Percentiles rank a stretch among this genome's conserved stretches.
Evolutionary conservation across 2,329 filamentous ascomycete genomes (phyloP).

Genomic region (Sclerotinia glacialis): DNA sequence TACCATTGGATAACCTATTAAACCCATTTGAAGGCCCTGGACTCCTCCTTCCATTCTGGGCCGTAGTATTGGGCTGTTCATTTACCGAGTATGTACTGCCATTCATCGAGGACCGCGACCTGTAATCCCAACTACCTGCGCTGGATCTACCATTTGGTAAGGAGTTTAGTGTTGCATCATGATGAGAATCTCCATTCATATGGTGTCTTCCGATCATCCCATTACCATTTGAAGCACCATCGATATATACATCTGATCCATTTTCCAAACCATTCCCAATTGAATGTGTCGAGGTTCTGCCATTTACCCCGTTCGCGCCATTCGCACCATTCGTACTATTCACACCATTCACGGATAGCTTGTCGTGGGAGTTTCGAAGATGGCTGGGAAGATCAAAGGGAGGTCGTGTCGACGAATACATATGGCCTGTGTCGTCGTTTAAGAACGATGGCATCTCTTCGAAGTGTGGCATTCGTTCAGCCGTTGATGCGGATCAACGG

Average conservation of each 20-base stretch:
- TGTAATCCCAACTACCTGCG: constrained; percentile 42
- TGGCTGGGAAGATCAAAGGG: constrained; percentile 41
- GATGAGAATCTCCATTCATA: constrained; percentile 36
- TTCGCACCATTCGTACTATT: not conserved
- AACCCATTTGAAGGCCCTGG: constrained; percentile 33
- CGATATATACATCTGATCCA: constrained; percentile 37
- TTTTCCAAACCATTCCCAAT: constrained; percentile 40
- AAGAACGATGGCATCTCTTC: constrained; percentile 52
- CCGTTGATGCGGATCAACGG: constrained; percentile 30
- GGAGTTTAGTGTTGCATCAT: constrained; percentile 56
- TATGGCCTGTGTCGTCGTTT: constrained; percentile 43
- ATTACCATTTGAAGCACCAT: constrained; percentile 25
- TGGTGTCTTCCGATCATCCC: constrained; percentile 26
- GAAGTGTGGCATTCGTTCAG: constrained; percentile 43
- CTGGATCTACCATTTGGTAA: constrained; percentile 55
- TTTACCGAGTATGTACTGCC: constrained; percentile 37
- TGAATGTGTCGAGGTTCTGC: constrained; percentile 34
- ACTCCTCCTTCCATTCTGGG: constrained; percentile 38
- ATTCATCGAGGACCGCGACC: constrained; percentile 35
- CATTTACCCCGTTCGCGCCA: constrained; percentile 27
- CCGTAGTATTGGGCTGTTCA: constrained; percentile 31
- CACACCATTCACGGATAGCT: constrained; percentile 27
- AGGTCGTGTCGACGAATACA: constrained; percentile 34
- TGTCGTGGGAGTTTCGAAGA: constrained; percentile 39
- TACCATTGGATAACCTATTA: constrained; percentile 28